Evolutionary conservation across 73 alveolate species (phyloP).

Genomic region (Stentor coeruleus): DNA sequence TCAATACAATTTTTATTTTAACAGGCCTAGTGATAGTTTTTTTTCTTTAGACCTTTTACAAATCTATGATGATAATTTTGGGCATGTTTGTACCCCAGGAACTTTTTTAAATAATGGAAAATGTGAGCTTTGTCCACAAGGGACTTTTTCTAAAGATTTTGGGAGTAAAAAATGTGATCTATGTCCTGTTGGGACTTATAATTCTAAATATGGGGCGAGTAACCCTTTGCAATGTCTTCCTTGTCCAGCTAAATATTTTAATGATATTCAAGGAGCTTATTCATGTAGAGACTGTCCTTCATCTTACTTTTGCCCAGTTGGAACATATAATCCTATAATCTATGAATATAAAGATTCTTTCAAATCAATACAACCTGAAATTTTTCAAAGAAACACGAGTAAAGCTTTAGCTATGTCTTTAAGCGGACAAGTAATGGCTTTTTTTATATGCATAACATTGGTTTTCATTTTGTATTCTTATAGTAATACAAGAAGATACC

Average conservation of each 20-base stretch:
- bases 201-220: background rate
- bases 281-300: background rate
- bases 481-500: background rate
- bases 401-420: background rate
- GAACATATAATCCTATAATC: background rate
- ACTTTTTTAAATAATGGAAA: background rate
- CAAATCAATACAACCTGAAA: background rate
- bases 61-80: background rate
- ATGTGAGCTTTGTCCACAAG: background rate
- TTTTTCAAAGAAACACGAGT: background rate
- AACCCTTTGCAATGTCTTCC: background rate
- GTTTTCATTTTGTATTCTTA: background rate
- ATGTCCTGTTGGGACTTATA: slow-evolving; percentile 6
- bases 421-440: background rate
- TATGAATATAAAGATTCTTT: background rate
- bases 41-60: background rate
- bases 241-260: background rate
- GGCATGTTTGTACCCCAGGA: background rate
- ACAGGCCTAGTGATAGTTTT: background rate
- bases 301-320: background rate
- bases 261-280: background rate
- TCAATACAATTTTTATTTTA: background rate
- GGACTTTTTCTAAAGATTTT: background rate
- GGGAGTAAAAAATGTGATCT: background rate
- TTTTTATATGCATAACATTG: background rate